A percentile compares a stretch with the other conserved stretches of the same genome.
These are phyloP conservation scores for Crucihimalaya himalaica DNA, from an alignment of 345 rosid genomes.

Conservation along the genomic window DNA sequence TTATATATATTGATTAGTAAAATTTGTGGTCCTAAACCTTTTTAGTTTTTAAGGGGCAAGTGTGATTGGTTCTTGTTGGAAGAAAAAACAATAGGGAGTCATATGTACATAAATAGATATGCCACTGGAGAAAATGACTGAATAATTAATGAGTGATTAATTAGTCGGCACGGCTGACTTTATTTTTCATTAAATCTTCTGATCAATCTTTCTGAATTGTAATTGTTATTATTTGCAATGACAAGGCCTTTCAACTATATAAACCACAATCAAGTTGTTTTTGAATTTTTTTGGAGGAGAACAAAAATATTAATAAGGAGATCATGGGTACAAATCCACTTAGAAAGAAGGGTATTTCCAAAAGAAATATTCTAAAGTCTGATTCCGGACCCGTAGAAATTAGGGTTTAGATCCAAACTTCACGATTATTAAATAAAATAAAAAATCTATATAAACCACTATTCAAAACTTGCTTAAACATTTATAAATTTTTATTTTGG, in stretches of 20 bases:
- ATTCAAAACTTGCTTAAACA: no score
- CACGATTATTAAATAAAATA: no score
- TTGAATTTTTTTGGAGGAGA: no score
- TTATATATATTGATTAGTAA: not conserved
- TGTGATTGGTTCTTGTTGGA: conserved; percentile 3
- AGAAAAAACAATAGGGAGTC: not conserved
- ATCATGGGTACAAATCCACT: no score
- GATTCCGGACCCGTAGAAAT: no score
- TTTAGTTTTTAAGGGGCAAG: not conserved
- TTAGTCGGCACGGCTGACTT: conserved; percentile 35
- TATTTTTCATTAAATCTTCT: conserved; percentile 15
- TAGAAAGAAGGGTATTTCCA: no score
- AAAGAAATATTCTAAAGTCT: no score
- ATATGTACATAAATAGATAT: conserved; percentile 9
- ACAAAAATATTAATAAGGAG: no score
- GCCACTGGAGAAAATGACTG: conserved; percentile 29
- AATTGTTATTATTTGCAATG: not conserved
- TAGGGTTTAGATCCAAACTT: no score
- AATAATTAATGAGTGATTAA: conserved; percentile 31
- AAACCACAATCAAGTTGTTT: no score
- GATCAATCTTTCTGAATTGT: conserved; percentile 5
- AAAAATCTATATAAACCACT: no score
- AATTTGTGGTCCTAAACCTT: not conserved
- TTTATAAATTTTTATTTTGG: no score
- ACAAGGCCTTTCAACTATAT: not conserved